Evolutionary conservation across 495 filamentous ascomycete genomes (phyloP).

Genomic region (Antarctomyces pellizariae): DNA sequence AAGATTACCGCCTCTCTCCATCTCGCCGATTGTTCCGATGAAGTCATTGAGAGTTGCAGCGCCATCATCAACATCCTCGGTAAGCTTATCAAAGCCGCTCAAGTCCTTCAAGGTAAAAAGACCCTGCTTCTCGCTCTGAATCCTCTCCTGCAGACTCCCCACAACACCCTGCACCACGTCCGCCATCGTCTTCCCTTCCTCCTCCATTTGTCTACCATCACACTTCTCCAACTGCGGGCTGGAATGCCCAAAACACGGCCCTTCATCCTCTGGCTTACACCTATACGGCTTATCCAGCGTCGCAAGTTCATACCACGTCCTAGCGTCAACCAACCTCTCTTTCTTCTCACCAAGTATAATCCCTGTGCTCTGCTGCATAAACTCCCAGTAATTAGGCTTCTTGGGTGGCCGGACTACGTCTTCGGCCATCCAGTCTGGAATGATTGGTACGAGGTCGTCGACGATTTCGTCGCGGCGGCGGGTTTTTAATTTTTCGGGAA

Average conservation of each 20-base stretch:
- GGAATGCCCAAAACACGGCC: not conserved
- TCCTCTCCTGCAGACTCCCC: not conserved
- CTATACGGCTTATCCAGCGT: not conserved
- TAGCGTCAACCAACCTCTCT: too few species aligned
- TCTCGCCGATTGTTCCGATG: conserved; percentile 3
- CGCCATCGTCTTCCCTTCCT: conserved; percentile 4
- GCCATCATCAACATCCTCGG: conserved; percentile 9
- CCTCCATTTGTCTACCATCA: conserved; percentile 2
- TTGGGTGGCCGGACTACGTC: not conserved
- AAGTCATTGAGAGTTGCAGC: conserved; percentile 3
- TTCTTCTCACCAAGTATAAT: too few species aligned
- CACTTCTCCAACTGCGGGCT: conserved; percentile 2
- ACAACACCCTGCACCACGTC: conserved; percentile 1
- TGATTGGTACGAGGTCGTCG: too few species aligned
- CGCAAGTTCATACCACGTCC: too few species aligned
- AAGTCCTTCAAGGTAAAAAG: conserved; percentile 1
- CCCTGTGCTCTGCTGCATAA: not conserved
- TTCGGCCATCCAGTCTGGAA: not conserved
- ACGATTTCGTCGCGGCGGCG: too few species aligned
- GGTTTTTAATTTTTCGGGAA: too few species aligned
- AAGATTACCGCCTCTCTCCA: conserved; percentile 1
- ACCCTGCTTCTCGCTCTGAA: not conserved
- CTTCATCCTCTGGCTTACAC: not conserved
- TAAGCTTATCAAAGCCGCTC: conserved; percentile 3
- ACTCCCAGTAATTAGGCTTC: not conserved